Conservation (phyloP, 2,329 filamentous ascomycete species). For the Nemania serpens region DNA sequence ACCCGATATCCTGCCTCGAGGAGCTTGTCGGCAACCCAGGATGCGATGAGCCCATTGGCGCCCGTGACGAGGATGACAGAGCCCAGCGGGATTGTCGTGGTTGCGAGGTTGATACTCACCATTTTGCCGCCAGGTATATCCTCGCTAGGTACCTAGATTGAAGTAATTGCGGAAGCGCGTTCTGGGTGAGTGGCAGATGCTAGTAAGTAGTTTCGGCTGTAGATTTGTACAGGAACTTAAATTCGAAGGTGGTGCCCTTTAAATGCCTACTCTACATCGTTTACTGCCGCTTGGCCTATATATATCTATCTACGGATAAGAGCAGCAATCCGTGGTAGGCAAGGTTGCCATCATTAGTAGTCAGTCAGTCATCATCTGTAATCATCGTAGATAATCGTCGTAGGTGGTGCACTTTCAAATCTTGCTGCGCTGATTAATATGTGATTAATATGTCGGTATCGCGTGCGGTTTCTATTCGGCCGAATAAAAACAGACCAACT, state of each 20-base stretch:
- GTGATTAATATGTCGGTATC: not conserved
- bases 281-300: too few species aligned
- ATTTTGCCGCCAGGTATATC: conserved; percentile 11
- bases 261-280: too few species aligned
- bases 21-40: conserved; percentile 24
- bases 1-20: conserved; percentile 46
- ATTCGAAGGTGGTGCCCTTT: too few species aligned
- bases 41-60: conserved; percentile 28
- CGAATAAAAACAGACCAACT: not conserved
- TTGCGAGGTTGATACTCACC: conserved; percentile 9
- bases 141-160: not conserved
- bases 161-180: not conserved
- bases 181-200: too few species aligned
- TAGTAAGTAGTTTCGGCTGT: too few species aligned
- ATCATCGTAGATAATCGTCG: too few species aligned
- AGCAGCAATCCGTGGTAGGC: too few species aligned
- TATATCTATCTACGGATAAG: too few species aligned
- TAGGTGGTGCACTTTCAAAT: too few species aligned
- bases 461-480: not conserved
- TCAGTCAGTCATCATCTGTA: too few species aligned
- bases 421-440: not conserved
- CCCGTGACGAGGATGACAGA: conserved; percentile 31
- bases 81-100: conserved; percentile 20
- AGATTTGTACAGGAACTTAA: too few species aligned
- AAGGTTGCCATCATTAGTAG: too few species aligned